phyloP scores from a whole-genome alignment of 352 stramenopile genomes.

The Pythium phragmitis region DNA sequence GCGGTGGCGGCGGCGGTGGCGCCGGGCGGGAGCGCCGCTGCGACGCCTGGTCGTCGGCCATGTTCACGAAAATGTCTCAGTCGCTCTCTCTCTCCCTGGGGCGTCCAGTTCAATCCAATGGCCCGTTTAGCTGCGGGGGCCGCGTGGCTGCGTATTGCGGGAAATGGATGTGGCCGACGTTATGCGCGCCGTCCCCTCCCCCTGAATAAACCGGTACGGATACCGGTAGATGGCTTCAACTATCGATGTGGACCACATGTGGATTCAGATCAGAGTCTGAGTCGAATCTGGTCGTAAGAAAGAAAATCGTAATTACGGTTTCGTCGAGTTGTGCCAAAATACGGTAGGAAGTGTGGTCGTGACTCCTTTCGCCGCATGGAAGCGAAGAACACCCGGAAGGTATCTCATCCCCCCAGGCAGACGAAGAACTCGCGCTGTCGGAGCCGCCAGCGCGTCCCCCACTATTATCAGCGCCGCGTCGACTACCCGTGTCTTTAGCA shows the following conservation, averaged over 20 bases:
- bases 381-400: slow-evolving; percentile 12
- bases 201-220: slow-evolving; percentile 7
- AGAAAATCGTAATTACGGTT: slow-evolving; percentile 4
- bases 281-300: slow-evolving; percentile 3
- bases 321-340: slow-evolving; percentile 18
- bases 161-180: not conserved
- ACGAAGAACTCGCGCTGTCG: slow-evolving; percentile 1
- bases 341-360: slow-evolving; percentile 5
- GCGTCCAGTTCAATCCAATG: not conserved
- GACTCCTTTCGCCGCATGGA: slow-evolving; percentile 11
- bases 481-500: not conserved
- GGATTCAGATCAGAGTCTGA: not conserved
- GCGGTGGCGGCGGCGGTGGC: not conserved
- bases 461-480: slow-evolving; percentile 1
- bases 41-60: slow-evolving; percentile 24
- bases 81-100: not conserved
- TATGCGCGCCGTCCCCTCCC: not conserved
- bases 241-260: slow-evolving; percentile 11
- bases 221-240: slow-evolving; percentile 22
- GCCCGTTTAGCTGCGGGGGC: not conserved
- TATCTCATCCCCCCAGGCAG: slow-evolving; percentile 8
- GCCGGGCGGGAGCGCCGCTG: slow-evolving; percentile 18
- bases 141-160: slow-evolving; percentile 16
- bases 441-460: not conserved
- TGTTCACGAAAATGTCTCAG: not conserved